Evolutionary conservation across 1,139 yeast species (phyloP).

Genomic region (Spathaspora sp.): DNA sequence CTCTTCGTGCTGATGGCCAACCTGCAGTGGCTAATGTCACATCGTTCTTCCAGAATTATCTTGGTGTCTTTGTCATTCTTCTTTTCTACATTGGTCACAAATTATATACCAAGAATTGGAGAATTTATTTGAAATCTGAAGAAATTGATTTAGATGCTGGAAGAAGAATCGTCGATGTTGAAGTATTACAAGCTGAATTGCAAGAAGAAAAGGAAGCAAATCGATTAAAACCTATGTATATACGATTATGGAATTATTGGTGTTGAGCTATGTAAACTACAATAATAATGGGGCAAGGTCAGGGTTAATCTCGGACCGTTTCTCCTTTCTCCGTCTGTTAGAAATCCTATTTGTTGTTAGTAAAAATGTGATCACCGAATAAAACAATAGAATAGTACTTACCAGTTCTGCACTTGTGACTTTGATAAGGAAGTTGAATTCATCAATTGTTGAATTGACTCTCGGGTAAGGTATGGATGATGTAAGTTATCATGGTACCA

Average conservation of each 20-base stretch:
- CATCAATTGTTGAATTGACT: slow-evolving; percentile 5
- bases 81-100: slow-evolving; percentile 37
- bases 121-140: slow-evolving; percentile 21
- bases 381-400: slow-evolving; percentile 8
- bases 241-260: slow-evolving; percentile 36
- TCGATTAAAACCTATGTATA: slow-evolving; percentile 19
- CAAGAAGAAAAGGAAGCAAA: slow-evolving; percentile 12
- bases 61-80: slow-evolving; percentile 34
- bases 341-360: slow-evolving; percentile 13
- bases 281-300: slow-evolving; percentile 10
- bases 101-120: slow-evolving; percentile 34
- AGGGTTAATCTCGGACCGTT: slow-evolving; percentile 8
- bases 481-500: slow-evolving; percentile 10
- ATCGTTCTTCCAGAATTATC: slow-evolving; percentile 37
- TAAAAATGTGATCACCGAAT: neutral
- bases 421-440: slow-evolving; percentile 6
- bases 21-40: slow-evolving; percentile 22
- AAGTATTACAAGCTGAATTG: slow-evolving; percentile 11
- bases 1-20: slow-evolving; percentile 25
- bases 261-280: slow-evolving; percentile 21
- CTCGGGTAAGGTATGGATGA: slow-evolving; percentile 8
- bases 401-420: slow-evolving; percentile 15
- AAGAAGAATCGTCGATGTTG: slow-evolving; percentile 27
- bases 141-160: slow-evolving; percentile 38
- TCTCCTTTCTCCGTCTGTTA: slow-evolving; percentile 14